A percentile compares a stretch with the other conserved stretches of the same genome.
Evolutionary conservation across 345 rosid genomes (phyloP).

Genomic region (Fremontodendron californicum): DNA sequence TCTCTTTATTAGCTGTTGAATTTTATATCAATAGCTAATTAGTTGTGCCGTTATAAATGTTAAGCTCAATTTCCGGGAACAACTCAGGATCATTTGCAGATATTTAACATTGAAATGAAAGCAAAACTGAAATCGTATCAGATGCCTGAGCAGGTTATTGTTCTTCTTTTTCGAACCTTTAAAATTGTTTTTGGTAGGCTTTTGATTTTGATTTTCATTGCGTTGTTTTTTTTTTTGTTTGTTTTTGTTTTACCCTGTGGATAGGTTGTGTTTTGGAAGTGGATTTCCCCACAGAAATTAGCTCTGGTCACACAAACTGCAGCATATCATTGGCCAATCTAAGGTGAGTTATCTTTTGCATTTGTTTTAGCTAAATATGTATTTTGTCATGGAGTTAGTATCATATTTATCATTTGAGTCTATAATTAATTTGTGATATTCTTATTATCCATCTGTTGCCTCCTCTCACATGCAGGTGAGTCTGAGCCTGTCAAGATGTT

Average conservation of each 20-base stretch:
- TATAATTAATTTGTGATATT: too few species aligned
- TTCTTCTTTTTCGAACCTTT: neutral
- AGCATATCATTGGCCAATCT: constrained; percentile 93
- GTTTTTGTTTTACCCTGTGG: neutral
- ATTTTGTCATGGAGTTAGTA: too few species aligned
- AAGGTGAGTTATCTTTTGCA: constrained; percentile 45
- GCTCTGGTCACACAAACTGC: constrained; percentile 83
- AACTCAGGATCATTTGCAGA: constrained; percentile 93
- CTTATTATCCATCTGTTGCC: neutral
- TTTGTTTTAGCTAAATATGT: neutral
- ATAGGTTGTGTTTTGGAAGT: constrained; percentile 96
- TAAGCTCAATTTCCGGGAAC: constrained; percentile 91
- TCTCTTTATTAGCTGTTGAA: neutral
- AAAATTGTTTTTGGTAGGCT: neutral
- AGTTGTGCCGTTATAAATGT: constrained; percentile 14
- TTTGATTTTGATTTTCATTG: neutral
- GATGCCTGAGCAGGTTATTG: constrained; percentile 89
- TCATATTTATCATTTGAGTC: too few species aligned
- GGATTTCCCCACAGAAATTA: constrained; percentile 83
- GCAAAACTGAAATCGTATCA: constrained; percentile 86
- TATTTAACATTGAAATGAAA: constrained; percentile 92
- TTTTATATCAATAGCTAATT: neutral
- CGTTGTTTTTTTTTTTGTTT: neutral
- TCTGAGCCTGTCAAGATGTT: constrained; percentile 91
- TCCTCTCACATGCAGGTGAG: constrained; percentile 52